Evolutionary conservation across 2,329 filamentous ascomycete species (phyloP).

Genomic region (Pseudogymnoascus sp.): DNA sequence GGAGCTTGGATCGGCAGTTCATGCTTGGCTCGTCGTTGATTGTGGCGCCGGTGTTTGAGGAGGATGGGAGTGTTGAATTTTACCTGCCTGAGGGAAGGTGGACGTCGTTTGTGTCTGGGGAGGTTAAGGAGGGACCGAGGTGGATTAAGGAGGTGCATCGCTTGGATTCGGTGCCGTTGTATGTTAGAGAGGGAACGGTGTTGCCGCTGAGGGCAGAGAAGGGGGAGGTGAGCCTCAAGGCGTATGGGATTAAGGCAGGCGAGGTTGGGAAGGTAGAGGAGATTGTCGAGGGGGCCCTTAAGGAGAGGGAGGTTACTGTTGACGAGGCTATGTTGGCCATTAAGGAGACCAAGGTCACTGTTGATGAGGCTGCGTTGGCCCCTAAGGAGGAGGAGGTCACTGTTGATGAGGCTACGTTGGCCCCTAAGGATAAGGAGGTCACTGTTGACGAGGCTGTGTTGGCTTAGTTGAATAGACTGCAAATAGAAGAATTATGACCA

Average conservation of each 20-base stretch:
- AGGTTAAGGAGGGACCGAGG: conserved; percentile 34
- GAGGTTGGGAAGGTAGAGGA: neutral
- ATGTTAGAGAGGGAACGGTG: conserved; percentile 34
- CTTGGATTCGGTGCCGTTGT: conserved; percentile 41
- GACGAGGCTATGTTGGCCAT: neutral
- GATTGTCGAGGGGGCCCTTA: neutral
- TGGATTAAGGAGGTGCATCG: conserved; percentile 41
- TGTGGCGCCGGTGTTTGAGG: conserved; percentile 52
- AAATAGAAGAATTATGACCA: conserved; percentile 3
- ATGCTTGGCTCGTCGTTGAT: conserved; percentile 53
- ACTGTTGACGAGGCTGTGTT: neutral
- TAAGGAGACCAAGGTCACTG: too few species aligned
- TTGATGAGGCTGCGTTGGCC: too few species aligned
- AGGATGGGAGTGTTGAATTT: conserved; percentile 47
- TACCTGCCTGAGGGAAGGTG: conserved; percentile 47
- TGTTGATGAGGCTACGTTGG: neutral
- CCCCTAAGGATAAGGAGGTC: too few species aligned
- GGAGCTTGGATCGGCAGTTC: conserved; percentile 52
- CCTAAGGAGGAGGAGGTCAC: too few species aligned
- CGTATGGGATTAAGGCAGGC: neutral
- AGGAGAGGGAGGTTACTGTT: neutral
- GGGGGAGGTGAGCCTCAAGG: conserved; percentile 13
- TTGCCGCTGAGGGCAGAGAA: conserved; percentile 25
- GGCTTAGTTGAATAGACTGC: neutral
- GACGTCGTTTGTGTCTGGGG: conserved; percentile 42